Base-by-base conservation (phyloP, 2,329 filamentous ascomycete species). In the Phaeosphaeria sp. region DNA sequence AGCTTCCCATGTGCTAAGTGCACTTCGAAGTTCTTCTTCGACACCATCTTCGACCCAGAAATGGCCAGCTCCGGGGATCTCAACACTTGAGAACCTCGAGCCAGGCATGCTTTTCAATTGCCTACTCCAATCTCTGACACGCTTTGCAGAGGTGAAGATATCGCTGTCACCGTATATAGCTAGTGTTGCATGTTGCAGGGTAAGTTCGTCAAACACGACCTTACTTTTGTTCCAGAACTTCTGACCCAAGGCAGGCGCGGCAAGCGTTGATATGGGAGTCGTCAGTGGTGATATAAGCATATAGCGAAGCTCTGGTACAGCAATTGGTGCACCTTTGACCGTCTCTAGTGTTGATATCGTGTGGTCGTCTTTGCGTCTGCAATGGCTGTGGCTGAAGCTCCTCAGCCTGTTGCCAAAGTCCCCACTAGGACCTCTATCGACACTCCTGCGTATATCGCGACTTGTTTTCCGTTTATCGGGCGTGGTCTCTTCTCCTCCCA, bases 161-260 rank as follows among this genome's bases (percentile, higher is more conserved):
- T 98, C 93, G 3, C 84, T 81, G 50, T 89, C 86, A 1, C 93
- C 94, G 69, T 89, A 96, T 0, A 96, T 76, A 0, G 87, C 88
- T 33, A 97, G 74, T 0, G 89, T 89, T 5, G 53, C 52, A 48
- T 73, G 64, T 39, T 65, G 69, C 5, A 65, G 68, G 39, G 76
- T 54, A 11, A 63, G 53, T 11, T 73, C 65, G 4, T 54, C 51
- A 15, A 54, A 36, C 15, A 36, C 8, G 1, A 51, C 48, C 24
- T 63, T 60, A 2, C 51, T 58, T 18, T 58, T 66, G 30, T 52
- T 65, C 74, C 73, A 76, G 27, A 74, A 66, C 33, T 63, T 71
- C 20, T 57, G 60, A 3, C 64, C 69, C 17, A 78, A 53, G 1
- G 70, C 64, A 13, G 75, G 69, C 8, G 77, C 77, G 1, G 68